Conservation (phyloP, 495 filamentous ascomycete species). For the Hypoxylon rickii region DNA sequence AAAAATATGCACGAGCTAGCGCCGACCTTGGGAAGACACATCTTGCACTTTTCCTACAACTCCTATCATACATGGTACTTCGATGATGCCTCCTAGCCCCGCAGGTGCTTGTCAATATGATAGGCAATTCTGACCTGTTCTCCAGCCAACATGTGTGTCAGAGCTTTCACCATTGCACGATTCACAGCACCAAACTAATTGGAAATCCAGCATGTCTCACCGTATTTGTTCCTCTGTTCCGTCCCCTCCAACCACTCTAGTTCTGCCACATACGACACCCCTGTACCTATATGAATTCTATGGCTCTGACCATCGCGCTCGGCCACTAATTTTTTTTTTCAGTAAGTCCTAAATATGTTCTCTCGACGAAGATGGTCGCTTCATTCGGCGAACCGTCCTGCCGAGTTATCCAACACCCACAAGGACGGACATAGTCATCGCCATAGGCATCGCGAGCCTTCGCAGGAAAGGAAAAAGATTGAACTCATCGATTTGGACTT, state of each 20-base stretch:
- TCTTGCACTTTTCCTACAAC: too few species aligned
- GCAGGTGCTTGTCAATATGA: conserved; percentile 13
- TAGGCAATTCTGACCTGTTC: conserved; percentile 5
- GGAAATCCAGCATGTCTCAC: too few species aligned
- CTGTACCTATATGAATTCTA: conserved; percentile 12
- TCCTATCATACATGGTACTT: too few species aligned
- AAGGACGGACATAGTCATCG: conserved; percentile 13
- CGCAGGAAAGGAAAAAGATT: conserved; percentile 19
- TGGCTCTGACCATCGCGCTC: conserved; percentile 1
- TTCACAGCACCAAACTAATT: too few species aligned
- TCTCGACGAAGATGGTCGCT: conserved; percentile 13
- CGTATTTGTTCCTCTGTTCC: not conserved
- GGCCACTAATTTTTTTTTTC: not conserved
- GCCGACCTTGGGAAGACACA: not conserved
- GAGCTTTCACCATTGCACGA: not conserved
- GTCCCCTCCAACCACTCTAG: conserved; percentile 22
- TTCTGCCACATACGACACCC: conserved; percentile 19
- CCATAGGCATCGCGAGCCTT: conserved; percentile 2
- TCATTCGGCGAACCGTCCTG: not conserved
- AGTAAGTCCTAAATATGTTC: conserved; percentile 21
- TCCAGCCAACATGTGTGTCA: not conserved
- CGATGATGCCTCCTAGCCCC: too few species aligned
- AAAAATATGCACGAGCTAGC: conserved; percentile 9
- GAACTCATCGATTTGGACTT: conserved; percentile 27
- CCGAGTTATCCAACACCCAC: conserved; percentile 7